Base-by-base conservation (phyloP, 257 asterid species). In the Linaria vulgaris region DNA sequence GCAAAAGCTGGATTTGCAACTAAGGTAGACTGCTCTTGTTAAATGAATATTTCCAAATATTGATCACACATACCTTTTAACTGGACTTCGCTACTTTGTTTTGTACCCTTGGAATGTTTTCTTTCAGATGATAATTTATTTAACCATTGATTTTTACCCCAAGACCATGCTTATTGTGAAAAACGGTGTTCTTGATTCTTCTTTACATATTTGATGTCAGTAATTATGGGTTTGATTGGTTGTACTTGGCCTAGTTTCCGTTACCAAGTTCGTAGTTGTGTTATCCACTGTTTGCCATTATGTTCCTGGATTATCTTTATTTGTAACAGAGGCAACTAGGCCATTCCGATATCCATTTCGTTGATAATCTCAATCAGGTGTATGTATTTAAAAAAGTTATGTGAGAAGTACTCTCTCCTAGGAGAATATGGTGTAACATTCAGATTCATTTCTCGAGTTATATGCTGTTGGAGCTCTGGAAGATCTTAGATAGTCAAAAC, bases 1-100 rank as follows among this genome's bases (percentile, higher is more conserved):
- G 94, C 95, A 39, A 88, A 88, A 67, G 68, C 61, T 61, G 96
- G 98, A 46, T 80, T 85, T 74, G 96, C 96, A 64, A 71, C 89
- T 64, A 84, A 86, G 96, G 98, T 91, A 84, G 56, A 45, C 31
- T 55, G 56, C 31, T 51, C 22, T 47, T 67, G 14, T 58, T 46
- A 21, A 56, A 59, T 20, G 49, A 39, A 39, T 63, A 45, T 63
- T 47, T 62, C 59, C 1, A 45, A 5, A 34, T 11, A 59, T 46
- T 67, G n/a, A 62, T 59, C 23, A n/a, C 43, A 24, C 45, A 45
- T 53, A 31, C 19, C 27, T 54, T 63, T 56, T 56, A 21, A 54
- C 53, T 31, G 57, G 38, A 30, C 6, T 13, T 44, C 2, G 13
- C 65, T n/a, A 12, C 17, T 21, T 23, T 16, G 38, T 55, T 46